Conservation (phyloP, 148 eudicot genomes). For the Rhododendron vialii region DNA sequence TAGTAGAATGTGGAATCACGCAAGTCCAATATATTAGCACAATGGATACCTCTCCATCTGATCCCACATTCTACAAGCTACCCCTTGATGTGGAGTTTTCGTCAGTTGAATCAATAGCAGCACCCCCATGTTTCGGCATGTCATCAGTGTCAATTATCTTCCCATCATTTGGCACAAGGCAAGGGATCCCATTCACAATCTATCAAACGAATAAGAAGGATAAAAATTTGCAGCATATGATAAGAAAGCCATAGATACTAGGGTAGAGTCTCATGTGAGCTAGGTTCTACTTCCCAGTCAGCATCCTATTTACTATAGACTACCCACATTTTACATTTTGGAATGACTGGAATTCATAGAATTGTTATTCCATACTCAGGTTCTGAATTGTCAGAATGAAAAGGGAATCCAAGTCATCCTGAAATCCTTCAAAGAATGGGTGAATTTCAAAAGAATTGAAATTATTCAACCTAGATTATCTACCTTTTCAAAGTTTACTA, state of each 20-base stretch:
- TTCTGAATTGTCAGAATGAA: neutral
- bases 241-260: neutral
- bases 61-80: neutral
- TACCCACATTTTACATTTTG: neutral
- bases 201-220: constrained; percentile 15
- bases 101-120: constrained; percentile 13
- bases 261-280: neutral
- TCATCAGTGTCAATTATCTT: constrained; percentile 57
- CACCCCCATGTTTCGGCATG: neutral
- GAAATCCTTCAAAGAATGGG: neutral
- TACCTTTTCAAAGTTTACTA: neutral
- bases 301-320: neutral
- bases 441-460: neutral
- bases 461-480: neutral
- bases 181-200: constrained; percentile 85
- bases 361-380: neutral
- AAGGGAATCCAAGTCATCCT: neutral
- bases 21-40: neutral
- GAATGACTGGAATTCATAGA: neutral
- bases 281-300: neutral
- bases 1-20: neutral
- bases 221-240: neutral
- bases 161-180: constrained; percentile 82
- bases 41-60: constrained; percentile 2
- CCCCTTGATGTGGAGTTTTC: neutral